Evolutionary conservation across 2,329 filamentous ascomycete species (phyloP).

Genomic region (Colletotrichum chlorophyti): DNA sequence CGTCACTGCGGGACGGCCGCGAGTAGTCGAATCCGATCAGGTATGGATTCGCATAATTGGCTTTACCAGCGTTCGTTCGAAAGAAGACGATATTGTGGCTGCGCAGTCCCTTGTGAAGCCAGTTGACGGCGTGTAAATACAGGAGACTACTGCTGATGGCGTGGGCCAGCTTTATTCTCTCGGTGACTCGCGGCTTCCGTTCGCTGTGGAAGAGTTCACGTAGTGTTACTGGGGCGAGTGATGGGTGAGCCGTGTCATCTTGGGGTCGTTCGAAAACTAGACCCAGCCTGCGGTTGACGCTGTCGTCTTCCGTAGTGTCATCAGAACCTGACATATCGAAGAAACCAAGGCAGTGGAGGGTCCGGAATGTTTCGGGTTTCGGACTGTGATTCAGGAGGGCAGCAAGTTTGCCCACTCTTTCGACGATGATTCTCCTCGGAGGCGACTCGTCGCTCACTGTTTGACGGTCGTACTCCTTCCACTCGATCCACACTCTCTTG

Average conservation of each 20-base stretch:
- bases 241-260: constrained; percentile 41
- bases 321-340: constrained; percentile 45
- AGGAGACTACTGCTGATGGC: constrained; percentile 59
- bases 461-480: constrained; percentile 55
- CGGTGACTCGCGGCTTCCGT: constrained; percentile 56
- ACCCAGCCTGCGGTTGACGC: constrained; percentile 53
- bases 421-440: constrained; percentile 49
- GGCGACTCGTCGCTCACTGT: constrained; percentile 42
- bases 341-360: constrained; percentile 58
- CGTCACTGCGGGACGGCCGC: constrained; percentile 55
- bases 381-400: constrained; percentile 53
- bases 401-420: constrained; percentile 54
- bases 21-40: constrained; percentile 63
- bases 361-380: constrained; percentile 56
- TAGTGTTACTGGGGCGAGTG: constrained; percentile 52
- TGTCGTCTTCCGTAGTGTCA: constrained; percentile 47
- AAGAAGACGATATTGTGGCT: constrained; percentile 62
- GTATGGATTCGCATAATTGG: constrained; percentile 49
- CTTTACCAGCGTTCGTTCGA: constrained; percentile 35
- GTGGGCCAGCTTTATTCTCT: constrained; percentile 57
- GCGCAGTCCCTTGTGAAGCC: constrained; percentile 64
- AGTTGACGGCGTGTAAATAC: constrained; percentile 61
- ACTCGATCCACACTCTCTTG: constrained; percentile 54
- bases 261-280: constrained; percentile 60
- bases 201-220: constrained; percentile 49